Evolutionary conservation across 2,329 filamentous ascomycete species (phyloP), one percentile per base, ranked within the genome.

Genomic region (Grosmannia huntii): DNA sequence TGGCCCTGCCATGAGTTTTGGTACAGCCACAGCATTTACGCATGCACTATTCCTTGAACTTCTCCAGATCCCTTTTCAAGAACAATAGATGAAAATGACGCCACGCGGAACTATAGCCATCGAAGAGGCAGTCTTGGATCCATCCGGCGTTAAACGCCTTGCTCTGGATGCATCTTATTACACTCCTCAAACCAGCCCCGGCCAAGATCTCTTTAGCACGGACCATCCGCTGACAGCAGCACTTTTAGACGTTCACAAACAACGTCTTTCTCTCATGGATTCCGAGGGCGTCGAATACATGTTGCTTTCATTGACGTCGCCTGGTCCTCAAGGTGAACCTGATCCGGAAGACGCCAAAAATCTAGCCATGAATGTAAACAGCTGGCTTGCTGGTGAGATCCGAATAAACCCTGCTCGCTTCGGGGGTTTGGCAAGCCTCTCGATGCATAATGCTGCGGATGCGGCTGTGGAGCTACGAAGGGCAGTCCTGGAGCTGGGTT

Each of bases 271-370:
- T 1, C 61, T 66, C 38, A 71, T 71, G 69, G 69, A 71, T 58
- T 66, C 65, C 28, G 65, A 69, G 44, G 69, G 69, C 11, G 69
- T 71, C 48, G 69, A 71, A 59, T 71, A 69, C 63, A 71, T 70
- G 66, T 64, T 72, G 5, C 64, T 72, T 6, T 69, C 66, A 2
- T 58, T 70, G 3, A 71, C 69, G 2, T 68, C 69, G 0, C 68
- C 69, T 0, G 68, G 70, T 0, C 64, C 66, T 0, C 70, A 71
- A 52, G 69, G 67, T 21, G 65, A 67, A 44, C 52, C 58, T 1
- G 65, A 70, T 51, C 60, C 65, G 0, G 60, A 44, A 4, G 66
- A 63, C 19, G 68, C 70, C 0, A 58, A 60, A 7, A 49, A 52
- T 1, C 59, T 70, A n/a, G 67, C 70, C 5, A 31, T 52, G 14